These are phyloP conservation scores for Hypoxylon fragiforme DNA, from an alignment of 495 filamentous ascomycete species.

Conservation along the genomic window DNA sequence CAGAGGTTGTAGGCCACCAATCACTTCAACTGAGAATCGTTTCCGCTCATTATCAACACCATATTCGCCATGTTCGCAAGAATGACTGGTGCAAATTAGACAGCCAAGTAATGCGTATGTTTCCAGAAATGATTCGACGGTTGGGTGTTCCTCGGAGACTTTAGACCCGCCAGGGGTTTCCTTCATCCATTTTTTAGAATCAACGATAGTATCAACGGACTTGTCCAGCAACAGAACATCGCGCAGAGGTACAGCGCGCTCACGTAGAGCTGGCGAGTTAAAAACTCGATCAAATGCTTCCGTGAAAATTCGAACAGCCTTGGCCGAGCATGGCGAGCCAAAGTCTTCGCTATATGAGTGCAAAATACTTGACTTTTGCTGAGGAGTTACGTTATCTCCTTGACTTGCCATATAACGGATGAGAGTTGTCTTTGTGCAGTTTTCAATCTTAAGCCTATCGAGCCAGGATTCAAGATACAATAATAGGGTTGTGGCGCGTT, in stretches of 20 bases:
- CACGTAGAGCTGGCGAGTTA: conserved; percentile 28
- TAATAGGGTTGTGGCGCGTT: conserved; percentile 46
- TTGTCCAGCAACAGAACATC: conserved; percentile 51
- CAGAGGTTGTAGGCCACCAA: conserved; percentile 32
- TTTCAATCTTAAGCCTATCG: conserved; percentile 43
- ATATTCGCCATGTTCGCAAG: conserved; percentile 56
- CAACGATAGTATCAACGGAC: conserved; percentile 46
- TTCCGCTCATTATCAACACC: conserved; percentile 49
- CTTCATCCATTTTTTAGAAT: conserved; percentile 50
- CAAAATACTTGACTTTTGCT: conserved; percentile 47
- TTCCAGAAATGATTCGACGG: conserved; percentile 43
- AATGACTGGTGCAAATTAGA: conserved; percentile 51
- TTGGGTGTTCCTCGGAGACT: conserved; percentile 27
- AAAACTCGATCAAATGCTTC: conserved; percentile 52
- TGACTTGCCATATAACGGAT: conserved; percentile 50
- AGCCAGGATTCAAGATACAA: conserved; percentile 53
- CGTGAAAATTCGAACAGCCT: conserved; percentile 43
- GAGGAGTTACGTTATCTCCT: conserved; percentile 48
- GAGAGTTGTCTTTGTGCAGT: conserved; percentile 48
- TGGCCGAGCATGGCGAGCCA: conserved; percentile 40
- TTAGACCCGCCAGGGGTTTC: conserved; percentile 44
- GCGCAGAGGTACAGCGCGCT: conserved; percentile 41
- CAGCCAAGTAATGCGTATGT: conserved; percentile 52
- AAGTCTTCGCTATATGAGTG: conserved; percentile 42
- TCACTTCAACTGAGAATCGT: conserved; percentile 46